Conservation (phyloP, 257 asterid genomes). For the Echites panduratus region DNA sequence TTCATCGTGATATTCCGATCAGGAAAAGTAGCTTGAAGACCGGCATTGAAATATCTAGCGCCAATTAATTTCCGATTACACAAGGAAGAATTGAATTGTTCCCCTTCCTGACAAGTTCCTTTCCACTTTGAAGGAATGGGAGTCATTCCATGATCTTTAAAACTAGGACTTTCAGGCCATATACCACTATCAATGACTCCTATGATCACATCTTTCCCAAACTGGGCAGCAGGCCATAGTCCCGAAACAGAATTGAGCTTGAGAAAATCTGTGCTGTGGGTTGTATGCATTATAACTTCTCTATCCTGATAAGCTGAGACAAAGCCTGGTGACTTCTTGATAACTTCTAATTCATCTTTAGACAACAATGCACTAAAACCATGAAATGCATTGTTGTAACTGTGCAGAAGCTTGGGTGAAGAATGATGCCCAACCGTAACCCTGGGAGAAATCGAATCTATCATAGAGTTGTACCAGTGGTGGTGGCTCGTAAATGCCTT, state of each 20-base stretch:
- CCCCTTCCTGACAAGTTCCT: conserved; percentile 24
- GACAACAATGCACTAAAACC: conserved; percentile 54
- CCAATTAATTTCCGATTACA: conserved; percentile 49
- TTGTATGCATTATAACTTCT: conserved; percentile 38
- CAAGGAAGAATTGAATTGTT: conserved; percentile 38
- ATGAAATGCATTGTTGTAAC: conserved; percentile 48
- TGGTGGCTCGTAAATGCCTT: conserved; percentile 17
- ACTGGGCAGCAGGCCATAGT: conserved; percentile 51
- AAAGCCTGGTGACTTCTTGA: conserved; percentile 48
- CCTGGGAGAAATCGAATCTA: no score
- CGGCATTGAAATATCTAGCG: conserved; percentile 39
- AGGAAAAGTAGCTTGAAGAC: conserved; percentile 30
- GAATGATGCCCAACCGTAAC: background rate
- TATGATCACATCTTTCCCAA: conserved; percentile 46
- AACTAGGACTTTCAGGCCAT: conserved; percentile 66
- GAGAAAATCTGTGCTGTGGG: conserved; percentile 43
- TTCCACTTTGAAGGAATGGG: conserved; percentile 47
- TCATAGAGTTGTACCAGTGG: conserved; percentile 18
- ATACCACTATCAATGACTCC: conserved; percentile 51
- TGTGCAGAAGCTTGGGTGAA: conserved; percentile 29
- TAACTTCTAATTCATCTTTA: conserved; percentile 26
- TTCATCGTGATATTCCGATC: conserved; percentile 33
- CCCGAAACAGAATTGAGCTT: conserved; percentile 37
- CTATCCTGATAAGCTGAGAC: conserved; percentile 39
- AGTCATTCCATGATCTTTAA: conserved; percentile 43